Conservation (phyloP, 306 rosid species). For the Crotalaria pallida region DNA sequence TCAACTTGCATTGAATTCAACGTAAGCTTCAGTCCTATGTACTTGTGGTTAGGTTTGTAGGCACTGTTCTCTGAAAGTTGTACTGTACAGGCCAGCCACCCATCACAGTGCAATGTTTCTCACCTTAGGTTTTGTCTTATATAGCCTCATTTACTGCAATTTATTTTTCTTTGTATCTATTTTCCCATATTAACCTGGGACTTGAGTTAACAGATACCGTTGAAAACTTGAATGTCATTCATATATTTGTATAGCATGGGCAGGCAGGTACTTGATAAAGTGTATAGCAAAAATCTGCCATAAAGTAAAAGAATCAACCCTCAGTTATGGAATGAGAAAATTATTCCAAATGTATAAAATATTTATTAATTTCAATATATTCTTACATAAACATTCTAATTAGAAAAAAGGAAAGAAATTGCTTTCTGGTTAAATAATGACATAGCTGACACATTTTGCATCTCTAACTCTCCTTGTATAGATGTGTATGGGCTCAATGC, state of each 20-base stretch:
- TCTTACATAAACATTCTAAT: conserved; percentile 4
- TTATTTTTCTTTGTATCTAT: no score
- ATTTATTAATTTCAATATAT: conserved; percentile 23
- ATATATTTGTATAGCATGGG: conserved; percentile 6
- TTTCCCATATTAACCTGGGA: not conserved
- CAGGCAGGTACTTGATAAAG: no score
- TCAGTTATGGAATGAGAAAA: not conserved
- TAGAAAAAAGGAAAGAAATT: conserved; percentile 13
- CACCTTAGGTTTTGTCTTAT: no score
- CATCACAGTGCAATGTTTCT: no score
- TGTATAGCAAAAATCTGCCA: not conserved
- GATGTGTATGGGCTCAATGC: not conserved
- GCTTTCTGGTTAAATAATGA: conserved; percentile 10
- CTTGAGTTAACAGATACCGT: not conserved
- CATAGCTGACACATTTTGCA: not conserved
- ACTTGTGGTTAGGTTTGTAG: no score
- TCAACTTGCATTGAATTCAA: no score
- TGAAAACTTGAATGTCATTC: not conserved
- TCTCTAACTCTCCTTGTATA: not conserved
- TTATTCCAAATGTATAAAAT: not conserved
- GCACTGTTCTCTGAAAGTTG: no score
- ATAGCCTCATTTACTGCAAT: no score
- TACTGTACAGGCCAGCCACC: no score
- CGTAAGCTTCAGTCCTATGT: no score
- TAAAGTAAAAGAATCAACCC: not conserved